These are phyloP conservation scores for Globisporangium paroecandrum DNA, from an alignment of 352 stramenopile species.

Conservation along the genomic window DNA sequence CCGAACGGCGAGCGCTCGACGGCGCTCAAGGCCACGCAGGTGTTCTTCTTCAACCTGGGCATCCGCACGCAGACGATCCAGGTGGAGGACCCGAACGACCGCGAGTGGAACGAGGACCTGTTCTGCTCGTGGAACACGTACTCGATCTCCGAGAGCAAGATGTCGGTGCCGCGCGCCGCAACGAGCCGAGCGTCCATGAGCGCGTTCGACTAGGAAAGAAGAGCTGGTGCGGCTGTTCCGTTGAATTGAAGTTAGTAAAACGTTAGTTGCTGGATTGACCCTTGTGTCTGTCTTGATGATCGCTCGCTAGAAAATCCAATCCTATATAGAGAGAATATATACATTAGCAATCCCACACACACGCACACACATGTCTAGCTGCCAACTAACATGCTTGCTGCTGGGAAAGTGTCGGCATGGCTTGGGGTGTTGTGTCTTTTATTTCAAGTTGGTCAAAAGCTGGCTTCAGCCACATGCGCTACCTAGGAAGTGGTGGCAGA, in stretches of 20 bases:
- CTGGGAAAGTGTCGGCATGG: not conserved
- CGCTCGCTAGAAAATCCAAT: not conserved
- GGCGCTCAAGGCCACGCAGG: constrained; percentile 55
- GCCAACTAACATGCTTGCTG: no score
- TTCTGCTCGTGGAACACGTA: constrained; percentile 57
- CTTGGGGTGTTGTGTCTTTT: not conserved
- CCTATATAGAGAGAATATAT: constrained; percentile 5
- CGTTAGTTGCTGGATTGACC: not conserved
- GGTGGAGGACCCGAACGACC: constrained; percentile 50
- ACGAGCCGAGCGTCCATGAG: constrained; percentile 29
- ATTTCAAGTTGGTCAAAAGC: not conserved
- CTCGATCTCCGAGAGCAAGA: constrained; percentile 52
- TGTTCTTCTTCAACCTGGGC: constrained; percentile 45
- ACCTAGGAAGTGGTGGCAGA: not conserved
- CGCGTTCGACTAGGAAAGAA: constrained; percentile 27
- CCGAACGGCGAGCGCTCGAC: constrained; percentile 49
- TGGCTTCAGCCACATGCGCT: not conserved
- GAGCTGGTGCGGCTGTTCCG: not conserved
- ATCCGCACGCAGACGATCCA: constrained; percentile 67
- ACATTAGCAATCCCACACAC: not conserved
- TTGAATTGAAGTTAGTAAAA: not conserved
- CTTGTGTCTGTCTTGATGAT: not conserved
- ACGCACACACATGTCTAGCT: not conserved
- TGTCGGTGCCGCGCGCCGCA: constrained; percentile 67
- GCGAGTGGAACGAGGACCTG: constrained; percentile 61